Conservation (phyloP, 177 flowering plant genomes). For the Vitis hybrid region DNA sequence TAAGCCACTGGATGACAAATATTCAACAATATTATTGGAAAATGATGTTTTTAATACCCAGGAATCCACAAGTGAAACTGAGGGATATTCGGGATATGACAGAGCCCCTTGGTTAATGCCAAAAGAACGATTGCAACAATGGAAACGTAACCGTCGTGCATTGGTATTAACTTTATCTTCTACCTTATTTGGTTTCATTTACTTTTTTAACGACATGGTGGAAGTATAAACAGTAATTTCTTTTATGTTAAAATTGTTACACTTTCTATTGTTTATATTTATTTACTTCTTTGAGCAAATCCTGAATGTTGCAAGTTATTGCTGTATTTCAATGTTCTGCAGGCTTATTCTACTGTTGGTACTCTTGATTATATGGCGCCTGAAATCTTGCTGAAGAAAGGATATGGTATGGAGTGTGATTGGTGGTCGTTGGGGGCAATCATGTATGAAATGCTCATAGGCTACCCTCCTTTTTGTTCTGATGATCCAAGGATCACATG, state of each 20-base stretch:
- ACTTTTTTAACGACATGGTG: too few species aligned
- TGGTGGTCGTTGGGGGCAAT: constrained; percentile 99
- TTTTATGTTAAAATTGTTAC: too few species aligned
- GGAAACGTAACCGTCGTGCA: constrained; percentile 91
- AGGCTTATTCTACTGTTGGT: constrained; percentile 97
- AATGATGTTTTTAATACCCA: constrained; percentile 52
- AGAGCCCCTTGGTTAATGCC: constrained; percentile 76
- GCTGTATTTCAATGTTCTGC: constrained; percentile 8
- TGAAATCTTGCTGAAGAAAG: constrained; percentile 83
- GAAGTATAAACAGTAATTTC: too few species aligned
- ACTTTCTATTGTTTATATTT: neutral
- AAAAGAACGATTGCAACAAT: constrained; percentile 67
- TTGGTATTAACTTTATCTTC: constrained; percentile 44
- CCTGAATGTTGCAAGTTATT: neutral
- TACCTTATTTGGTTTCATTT: neutral
- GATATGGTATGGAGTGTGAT: constrained; percentile 95
- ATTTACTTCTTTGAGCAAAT: neutral
- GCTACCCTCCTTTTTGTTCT: constrained; percentile 92
- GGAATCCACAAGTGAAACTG: constrained; percentile 44
- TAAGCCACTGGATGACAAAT: constrained; percentile 79
- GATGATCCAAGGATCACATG: constrained; percentile 85
- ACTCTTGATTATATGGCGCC: constrained; percentile 99
- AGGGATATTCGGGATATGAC: constrained; percentile 38
- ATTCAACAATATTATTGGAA: constrained; percentile 62
- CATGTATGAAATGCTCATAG: constrained; percentile 90